Evolutionary conservation across 2,329 filamentous ascomycete species (phyloP), one percentile per base, ranked within the genome.

Genomic region (Cladosporium sp.): DNA sequence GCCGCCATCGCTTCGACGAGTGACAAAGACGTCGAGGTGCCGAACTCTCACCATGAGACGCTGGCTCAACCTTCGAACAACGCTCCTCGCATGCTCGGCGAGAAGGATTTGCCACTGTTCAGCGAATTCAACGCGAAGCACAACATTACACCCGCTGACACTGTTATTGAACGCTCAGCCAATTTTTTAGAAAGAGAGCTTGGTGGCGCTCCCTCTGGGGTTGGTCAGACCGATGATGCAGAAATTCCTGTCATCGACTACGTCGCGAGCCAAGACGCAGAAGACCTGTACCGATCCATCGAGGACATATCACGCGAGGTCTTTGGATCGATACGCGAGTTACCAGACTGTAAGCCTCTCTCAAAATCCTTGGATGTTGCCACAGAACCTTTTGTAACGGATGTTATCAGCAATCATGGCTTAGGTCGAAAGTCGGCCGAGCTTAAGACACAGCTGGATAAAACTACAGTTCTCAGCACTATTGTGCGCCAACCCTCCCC

Each of bases 321-420:
- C 30, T 67, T 71, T 21, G 58, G 64, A 43, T 63, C 66, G 18
- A 70, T 67, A 28, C 67, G 65, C 58, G 60, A 65, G 63, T 36
- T 70, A 39, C 67, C 69, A 39, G 63, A 68, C 65, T 66, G 69
- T 71, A 71, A 68, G 70, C 64, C 65, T 59, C 49, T 23, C 30
- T 36, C 51, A 34, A 46, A 65, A 6, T 30, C 48, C 53, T 14
- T 30, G 57, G 53, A 64, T 28, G 34, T 32, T 36, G 39, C 34
- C 23, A 43, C 57, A 63, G 53, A 64, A 36, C 62, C 56, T 23
- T 43, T 67, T 67, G 60, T 69, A 58, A 69, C 64, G 32, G 58
- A 65, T 13, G 16, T 34, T 58, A 53, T 46, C 64, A 69, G 67
- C 65, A 36, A 39, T 66, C 7, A 59, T 36, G 23, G 53, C 54